Base-by-base conservation (phyloP, 2,329 filamentous ascomycete species). In the Blumeriella jaapii region DNA sequence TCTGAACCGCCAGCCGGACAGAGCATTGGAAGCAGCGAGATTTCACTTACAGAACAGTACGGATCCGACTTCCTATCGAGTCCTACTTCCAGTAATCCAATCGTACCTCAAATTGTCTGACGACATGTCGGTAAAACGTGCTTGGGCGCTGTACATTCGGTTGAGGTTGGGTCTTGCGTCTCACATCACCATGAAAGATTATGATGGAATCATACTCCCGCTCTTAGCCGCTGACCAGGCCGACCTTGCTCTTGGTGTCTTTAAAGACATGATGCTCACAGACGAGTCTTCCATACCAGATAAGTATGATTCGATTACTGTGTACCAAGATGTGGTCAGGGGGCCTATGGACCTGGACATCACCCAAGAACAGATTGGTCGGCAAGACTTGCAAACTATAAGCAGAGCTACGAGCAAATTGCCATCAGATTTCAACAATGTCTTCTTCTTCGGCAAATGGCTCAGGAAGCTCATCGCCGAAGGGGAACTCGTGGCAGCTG, bases 361-460 rank as follows among this genome's bases (percentile, higher is more conserved):
- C 11, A 29, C 44, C n/a, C 27, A 38, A 8, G 14, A 36, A 31
- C 42, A 49, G 66, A 65, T 50, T 60, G 60, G 34, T 4, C 50
- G 49, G 49, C 34, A 41, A 12, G 34, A 46, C 12, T 29, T 41
- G 30, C 36, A 39, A 12, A 32, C 26, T 5, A 52, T 78, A 16
- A 63, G 64, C 4, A 53, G 40, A 12, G 31, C 26, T 5, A 52
- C 78, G 16, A 63, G 64, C 4, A 53, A 63, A 17, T 52, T 79
- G 13, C 74, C 74, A 4, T 54, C 58, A 9, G 56, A 55, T 20
- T 67, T 70, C 36, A 61, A 65, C 29, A 91, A 93, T 56, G 77
- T 79, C 44, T 89, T 85, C 58, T 83, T 94, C 58, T 81, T 86
- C 46, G 82, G 79, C 20, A 87, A 84, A 50, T 94, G 86, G 87